A percentile compares a stretch with the other conserved stretches of the same genome.
Conservation (phyloP, 2,329 filamentous ascomycete genomes). For the Arthrinium phaeospermum region DNA sequence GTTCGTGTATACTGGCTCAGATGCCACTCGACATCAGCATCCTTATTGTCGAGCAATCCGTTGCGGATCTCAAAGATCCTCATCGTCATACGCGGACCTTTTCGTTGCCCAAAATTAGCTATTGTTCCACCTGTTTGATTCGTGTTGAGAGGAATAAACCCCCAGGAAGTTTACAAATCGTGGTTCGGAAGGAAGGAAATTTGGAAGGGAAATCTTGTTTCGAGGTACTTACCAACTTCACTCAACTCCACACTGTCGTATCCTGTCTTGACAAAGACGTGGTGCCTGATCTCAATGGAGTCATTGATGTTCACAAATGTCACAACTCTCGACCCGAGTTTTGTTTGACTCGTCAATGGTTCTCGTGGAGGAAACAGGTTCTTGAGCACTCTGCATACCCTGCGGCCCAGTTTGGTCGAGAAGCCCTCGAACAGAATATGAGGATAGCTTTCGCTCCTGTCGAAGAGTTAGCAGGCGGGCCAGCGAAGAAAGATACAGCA, state of each 20-base stretch:
- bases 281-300: slow-evolving; percentile 88
- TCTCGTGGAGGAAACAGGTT: slow-evolving; percentile 94
- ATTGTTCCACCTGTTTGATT: not conserved
- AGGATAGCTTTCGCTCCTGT: slow-evolving; percentile 77
- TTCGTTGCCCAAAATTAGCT: not conserved
- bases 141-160: not conserved
- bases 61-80: slow-evolving; percentile 89
- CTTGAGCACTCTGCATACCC: slow-evolving; percentile 89
- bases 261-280: slow-evolving; percentile 92
- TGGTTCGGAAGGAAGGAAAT: not conserved
- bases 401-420: slow-evolving; percentile 41
- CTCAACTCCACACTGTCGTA: slow-evolving; percentile 88
- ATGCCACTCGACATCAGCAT: slow-evolving; percentile 96
- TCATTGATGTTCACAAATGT: slow-evolving; percentile 95
- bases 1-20: slow-evolving; percentile 95
- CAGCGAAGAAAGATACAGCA: not conserved
- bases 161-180: not conserved
- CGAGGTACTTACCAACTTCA: slow-evolving; percentile 67
- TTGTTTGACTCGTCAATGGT: slow-evolving; percentile 69
- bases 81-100: slow-evolving; percentile 89
- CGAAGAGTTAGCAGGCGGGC: not conserved
- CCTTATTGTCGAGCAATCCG: slow-evolving; percentile 91
- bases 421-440: slow-evolving; percentile 88
- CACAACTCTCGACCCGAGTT: slow-evolving; percentile 86
- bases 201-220: not conserved